Conservation (phyloP, 768 basidiomycete species). For the Hortiboletus campestris region DNA sequence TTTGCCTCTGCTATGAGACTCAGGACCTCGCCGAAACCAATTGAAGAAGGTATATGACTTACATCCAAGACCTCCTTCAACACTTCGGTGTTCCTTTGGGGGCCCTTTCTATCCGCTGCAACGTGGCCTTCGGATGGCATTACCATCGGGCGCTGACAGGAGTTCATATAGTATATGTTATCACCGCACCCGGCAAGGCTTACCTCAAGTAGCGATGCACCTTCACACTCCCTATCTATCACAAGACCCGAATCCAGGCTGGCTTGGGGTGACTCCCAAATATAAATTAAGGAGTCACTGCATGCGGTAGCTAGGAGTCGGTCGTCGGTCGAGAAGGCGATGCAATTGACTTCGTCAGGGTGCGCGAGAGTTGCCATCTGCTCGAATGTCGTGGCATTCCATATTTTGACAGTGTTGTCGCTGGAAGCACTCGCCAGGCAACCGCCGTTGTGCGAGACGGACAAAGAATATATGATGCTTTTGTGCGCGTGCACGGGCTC, state of each 20-base stretch:
- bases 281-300: conserved; percentile 27
- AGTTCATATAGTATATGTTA: conserved; percentile 2
- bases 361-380: conserved; percentile 23
- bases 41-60: not conserved
- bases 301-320: conserved; percentile 32
- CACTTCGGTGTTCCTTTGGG: conserved; percentile 4
- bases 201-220: conserved; percentile 26
- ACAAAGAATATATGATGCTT: conserved; percentile 28
- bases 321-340: conserved; percentile 31
- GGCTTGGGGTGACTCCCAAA: conserved; percentile 31
- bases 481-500: conserved; percentile 23
- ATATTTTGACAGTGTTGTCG: conserved; percentile 30
- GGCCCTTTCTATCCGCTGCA: not conserved
- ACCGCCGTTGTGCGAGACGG: conserved; percentile 27
- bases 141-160: conserved; percentile 11
- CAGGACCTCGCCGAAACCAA: not conserved
- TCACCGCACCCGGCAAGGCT: conserved; percentile 6
- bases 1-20: conserved; percentile 12
- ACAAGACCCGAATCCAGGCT: conserved; percentile 30
- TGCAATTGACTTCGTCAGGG: conserved; percentile 27
- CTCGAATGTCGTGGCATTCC: conserved; percentile 27
- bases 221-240: conserved; percentile 23
- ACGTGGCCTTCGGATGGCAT: not conserved
- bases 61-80: conserved; percentile 20
- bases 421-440: conserved; percentile 30